Evolutionary conservation across 164 flowering plant genomes (phyloP), one percentile per base, ranked within the genome.

Genomic region (Dillenia suffruticosa): DNA sequence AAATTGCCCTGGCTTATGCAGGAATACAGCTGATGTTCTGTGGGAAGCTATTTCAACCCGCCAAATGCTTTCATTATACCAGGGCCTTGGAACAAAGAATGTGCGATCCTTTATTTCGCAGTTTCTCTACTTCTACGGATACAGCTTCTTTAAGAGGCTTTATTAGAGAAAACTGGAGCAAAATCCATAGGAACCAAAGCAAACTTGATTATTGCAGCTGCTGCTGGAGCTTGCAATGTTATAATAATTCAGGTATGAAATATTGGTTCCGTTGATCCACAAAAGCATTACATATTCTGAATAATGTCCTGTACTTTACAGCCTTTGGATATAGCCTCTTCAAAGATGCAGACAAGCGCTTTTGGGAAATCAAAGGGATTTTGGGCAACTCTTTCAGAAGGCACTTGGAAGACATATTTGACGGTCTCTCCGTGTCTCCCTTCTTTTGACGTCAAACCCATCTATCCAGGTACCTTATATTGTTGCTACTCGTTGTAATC

Each of bases 301-400:
- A 32, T 4, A 5, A 5, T 0, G 5, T 32, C 40, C 4, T 32
- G 40, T 63, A 6, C 44, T 69, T 2, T 74, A 22, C 77, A 91
- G 97, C 97, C 97, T 44, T 72, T 91, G 70, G 97, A 92, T 77
- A 84, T 87, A 62, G 95, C 91, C 50, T 79, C 95, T 45, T 90
- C 98, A 19, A 88, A 76, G 75, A 86, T 92, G 96, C 96, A 89
- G 75, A 92, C 96, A 57, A 88, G 98, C 74, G 87, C 74, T 12
- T 89, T 89, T 72, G 98, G 98, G 56, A 86, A 89, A 74, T 88
- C 96, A 50, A 92, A 88, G 73, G 92, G 98, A 48, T 82, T 92
- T 17, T 83, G 81, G 89, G 71, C 78, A 68, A 89, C 86, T 9
- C 84, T 92, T 63, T 66, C 90, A 3, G 84, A 83, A 75, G 79